Percentiles rank a stretch among this genome's conserved stretches.
Evolutionary conservation across 176 grass and related monocot species (phyloP).

Genomic region (Saccharum spontaneum): DNA sequence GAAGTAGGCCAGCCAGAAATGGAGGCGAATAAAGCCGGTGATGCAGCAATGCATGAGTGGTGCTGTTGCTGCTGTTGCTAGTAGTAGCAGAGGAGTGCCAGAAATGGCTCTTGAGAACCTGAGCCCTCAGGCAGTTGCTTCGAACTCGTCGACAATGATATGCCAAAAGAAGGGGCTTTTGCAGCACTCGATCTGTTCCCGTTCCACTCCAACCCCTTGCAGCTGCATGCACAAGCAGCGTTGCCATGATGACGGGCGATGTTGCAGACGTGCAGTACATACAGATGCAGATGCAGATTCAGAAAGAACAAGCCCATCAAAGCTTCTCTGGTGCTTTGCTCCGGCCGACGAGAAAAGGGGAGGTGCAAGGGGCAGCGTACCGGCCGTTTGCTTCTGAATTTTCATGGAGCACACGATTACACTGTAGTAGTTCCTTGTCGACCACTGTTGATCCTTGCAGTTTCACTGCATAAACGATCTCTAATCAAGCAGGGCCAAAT

Average conservation of each 20-base stretch:
- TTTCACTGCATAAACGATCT: background rate
- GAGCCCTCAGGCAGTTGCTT: constrained; percentile 34
- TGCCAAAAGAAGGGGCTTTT: constrained; percentile 59
- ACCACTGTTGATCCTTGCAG: background rate
- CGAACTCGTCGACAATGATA: constrained; percentile 40
- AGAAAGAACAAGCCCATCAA: constrained; percentile 44
- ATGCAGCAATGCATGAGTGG: background rate
- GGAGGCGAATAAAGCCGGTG: background rate
- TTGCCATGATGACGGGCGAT: constrained; percentile 34
- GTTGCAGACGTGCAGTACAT: constrained; percentile 19
- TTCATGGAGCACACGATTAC: constrained; percentile 24
- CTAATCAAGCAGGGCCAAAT: background rate
- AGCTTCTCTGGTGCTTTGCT: constrained; percentile 36
- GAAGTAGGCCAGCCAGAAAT: background rate
- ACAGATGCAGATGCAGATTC: background rate
- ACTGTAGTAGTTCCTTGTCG: constrained; percentile 7
- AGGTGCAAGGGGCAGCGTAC: background rate
- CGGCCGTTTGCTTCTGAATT: constrained; percentile 29
- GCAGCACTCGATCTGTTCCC: constrained; percentile 32
- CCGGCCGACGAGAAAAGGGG: constrained; percentile 27
- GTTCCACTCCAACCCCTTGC: constrained; percentile 24
- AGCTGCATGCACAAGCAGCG: constrained; percentile 17
- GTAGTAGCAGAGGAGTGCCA: constrained; percentile 13
- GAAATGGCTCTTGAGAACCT: constrained; percentile 39
- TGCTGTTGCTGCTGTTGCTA: background rate